Evolutionary conservation across 108 stramenopile species (phyloP).

Genomic region (Cyclotella atomus): DNA sequence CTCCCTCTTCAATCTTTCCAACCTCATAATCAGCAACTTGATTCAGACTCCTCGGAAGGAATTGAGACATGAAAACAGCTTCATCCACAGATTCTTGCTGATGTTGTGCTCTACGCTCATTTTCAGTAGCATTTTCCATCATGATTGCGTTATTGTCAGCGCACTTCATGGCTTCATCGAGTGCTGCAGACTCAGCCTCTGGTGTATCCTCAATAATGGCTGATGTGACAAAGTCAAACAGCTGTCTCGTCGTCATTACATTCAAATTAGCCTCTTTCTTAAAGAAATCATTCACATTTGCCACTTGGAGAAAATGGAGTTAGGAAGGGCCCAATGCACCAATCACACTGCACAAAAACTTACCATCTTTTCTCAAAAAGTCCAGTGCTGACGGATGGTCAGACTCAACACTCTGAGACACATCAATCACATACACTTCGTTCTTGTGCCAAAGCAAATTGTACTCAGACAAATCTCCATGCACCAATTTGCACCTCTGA

Average conservation of each 20-base stretch:
- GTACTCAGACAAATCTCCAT: slow-evolving; percentile 95
- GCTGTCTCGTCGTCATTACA: slow-evolving; percentile 86
- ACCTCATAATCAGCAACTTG: slow-evolving; percentile 90
- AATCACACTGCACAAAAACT: too few species aligned
- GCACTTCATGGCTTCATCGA: slow-evolving; percentile 69
- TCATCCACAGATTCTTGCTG: slow-evolving; percentile 86
- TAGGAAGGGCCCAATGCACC: too few species aligned
- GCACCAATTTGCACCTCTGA: slow-evolving; percentile 90
- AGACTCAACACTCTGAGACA: slow-evolving; percentile 95
- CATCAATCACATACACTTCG: slow-evolving; percentile 95
- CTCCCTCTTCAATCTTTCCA: slow-evolving; percentile 78
- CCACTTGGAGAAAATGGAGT: too few species aligned
- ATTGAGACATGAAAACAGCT: slow-evolving; percentile 93
- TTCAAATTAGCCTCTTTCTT: slow-evolving; percentile 79
- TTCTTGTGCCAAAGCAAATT: slow-evolving; percentile 96
- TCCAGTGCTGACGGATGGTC: slow-evolving; percentile 97
- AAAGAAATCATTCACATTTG: slow-evolving; percentile 98
- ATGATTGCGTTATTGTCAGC: slow-evolving; percentile 46
- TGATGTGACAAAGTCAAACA: slow-evolving; percentile 87
- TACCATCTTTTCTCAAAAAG: slow-evolving; percentile 97
- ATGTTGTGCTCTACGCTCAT: slow-evolving; percentile 58
- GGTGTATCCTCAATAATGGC: slow-evolving; percentile 50
- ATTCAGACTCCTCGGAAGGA: slow-evolving; percentile 86
- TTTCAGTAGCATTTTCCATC: slow-evolving; percentile 52
- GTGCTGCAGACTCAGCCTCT: slow-evolving; percentile 59